Conservation (phyloP, 1,139 yeast species). For the Hansenula sp. region DNA sequence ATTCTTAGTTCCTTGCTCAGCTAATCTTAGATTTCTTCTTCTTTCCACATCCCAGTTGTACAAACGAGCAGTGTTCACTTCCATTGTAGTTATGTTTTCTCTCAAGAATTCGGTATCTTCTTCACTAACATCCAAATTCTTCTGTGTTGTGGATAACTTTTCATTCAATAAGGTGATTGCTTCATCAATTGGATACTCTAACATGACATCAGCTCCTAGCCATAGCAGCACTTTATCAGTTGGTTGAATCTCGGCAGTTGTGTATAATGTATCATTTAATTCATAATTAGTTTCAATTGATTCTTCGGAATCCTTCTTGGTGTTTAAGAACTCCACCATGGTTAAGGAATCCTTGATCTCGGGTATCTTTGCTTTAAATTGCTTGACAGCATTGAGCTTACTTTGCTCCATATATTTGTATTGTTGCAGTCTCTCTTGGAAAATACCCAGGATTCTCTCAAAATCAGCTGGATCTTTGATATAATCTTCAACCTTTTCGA, state of each 20-base stretch:
- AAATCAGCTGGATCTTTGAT: conserved; percentile 70
- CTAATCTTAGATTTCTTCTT: conserved; percentile 45
- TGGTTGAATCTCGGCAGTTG: conserved; percentile 70
- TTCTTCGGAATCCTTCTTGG: conserved; percentile 40
- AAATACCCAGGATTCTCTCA: conserved; percentile 59
- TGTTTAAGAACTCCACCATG: conserved; percentile 59
- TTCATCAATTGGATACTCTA: conserved; percentile 88
- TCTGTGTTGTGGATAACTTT: conserved; percentile 61
- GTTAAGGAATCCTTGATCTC: conserved; percentile 83
- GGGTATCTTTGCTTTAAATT: conserved; percentile 74
- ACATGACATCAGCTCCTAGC: conserved; percentile 98
- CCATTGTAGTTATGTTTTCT: conserved; percentile 95
- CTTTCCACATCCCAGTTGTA: conserved; percentile 96
- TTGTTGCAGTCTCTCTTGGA: conserved; percentile 76
- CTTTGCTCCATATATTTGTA: conserved; percentile 87
- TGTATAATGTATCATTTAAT: conserved; percentile 85
- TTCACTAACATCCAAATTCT: conserved; percentile 55
- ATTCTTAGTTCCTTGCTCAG: conserved; percentile 37
- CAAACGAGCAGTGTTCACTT: conserved; percentile 92
- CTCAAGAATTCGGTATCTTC: conserved; percentile 88
- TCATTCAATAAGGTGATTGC: conserved; percentile 68
- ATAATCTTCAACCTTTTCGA: conserved; percentile 76
- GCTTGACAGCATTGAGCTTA: conserved; percentile 64
- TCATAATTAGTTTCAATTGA: conserved; percentile 74
- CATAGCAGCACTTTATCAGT: conserved; percentile 72